Evolutionary conservation across 164 flowering plant species (phyloP), one percentile per base, ranked within the genome.

Genomic region (Hamamelis virginiana): DNA sequence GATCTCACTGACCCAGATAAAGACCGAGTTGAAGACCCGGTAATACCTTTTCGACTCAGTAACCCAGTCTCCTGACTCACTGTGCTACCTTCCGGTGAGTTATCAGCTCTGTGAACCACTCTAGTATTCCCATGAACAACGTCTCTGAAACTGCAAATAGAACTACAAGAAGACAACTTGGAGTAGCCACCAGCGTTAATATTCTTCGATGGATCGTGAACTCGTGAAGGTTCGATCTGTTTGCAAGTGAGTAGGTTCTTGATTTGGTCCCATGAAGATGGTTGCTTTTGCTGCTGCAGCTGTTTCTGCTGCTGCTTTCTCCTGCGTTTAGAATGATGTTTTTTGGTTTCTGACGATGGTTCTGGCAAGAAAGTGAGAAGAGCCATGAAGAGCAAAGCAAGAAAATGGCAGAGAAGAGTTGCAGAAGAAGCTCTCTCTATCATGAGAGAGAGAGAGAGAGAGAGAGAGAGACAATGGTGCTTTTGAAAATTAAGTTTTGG

Each of bases 241-340:
- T 91, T 94, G 80, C 97, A 94, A 55, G 87, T 84, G 53, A 94
- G 80, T 0, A 94, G 75, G 84, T 80, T 90, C 86, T 91, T 94
- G 86, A 94, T 74, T 66, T 90, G 96, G 77, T 90, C 91, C 98
- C 98, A 94, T 69, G 98, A 90, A 23, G 98, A 91, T 5, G 80
- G 73, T 26, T 75, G 74, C 25, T 78, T 73, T 28, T 27, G 63
- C 28, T 21, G 38, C 13, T 73, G 59, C 14, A 63, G 64, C 41
- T 66, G 43, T 52, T 64, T 65, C 38, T 69, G 70, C 72, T 76
- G 57, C 43, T 74, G 58, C 71, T 73, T 80, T 22, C 33, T 61
- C 65, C 77, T 83, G 52, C 72, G 76, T 71, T 71, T 86, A 26
- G 80, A 66, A 8, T 62, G 69, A 4, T 71, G 73, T 63, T 65